Evolutionary conservation across 805 yeast species (phyloP).

Genomic region (Cyberlindnera americana): DNA sequence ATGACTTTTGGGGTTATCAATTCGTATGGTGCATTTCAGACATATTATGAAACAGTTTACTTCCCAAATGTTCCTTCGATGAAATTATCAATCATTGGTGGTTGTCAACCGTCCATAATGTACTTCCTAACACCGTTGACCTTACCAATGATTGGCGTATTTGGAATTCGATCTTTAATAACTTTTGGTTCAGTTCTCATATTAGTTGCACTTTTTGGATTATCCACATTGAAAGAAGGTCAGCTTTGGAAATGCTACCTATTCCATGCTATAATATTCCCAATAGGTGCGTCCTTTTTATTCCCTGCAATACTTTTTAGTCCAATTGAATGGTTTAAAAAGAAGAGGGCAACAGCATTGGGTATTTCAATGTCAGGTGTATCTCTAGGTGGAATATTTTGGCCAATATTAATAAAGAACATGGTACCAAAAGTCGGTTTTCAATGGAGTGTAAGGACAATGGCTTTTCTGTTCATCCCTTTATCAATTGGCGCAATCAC

Average conservation of each 20-base stretch:
- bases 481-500: conserved; percentile 12
- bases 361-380: conserved; percentile 48
- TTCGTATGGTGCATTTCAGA: conserved; percentile 24
- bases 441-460: conserved; percentile 19
- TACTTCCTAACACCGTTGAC: conserved; percentile 17
- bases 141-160: conserved; percentile 18
- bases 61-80: conserved; percentile 16
- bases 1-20: conserved; percentile 25
- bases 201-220: conserved; percentile 17
- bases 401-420: conserved; percentile 24
- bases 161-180: conserved; percentile 17
- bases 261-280: conserved; percentile 23
- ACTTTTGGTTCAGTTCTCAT: conserved; percentile 11
- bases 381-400: conserved; percentile 48
- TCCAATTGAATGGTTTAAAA: conserved; percentile 68
- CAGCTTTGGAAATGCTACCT: conserved; percentile 25
- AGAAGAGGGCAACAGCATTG: conserved; percentile 51
- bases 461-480: conserved; percentile 23
- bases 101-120: conserved; percentile 22
- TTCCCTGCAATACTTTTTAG: conserved; percentile 56
- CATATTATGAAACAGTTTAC: conserved; percentile 22
- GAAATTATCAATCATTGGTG: conserved; percentile 23
- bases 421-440: conserved; percentile 17
- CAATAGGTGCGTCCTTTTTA: conserved; percentile 38
- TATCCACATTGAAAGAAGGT: conserved; percentile 15